These are phyloP conservation scores for Atalantia buxifolia DNA, from an alignment of 345 rosid species.

Conservation along the genomic window DNA sequence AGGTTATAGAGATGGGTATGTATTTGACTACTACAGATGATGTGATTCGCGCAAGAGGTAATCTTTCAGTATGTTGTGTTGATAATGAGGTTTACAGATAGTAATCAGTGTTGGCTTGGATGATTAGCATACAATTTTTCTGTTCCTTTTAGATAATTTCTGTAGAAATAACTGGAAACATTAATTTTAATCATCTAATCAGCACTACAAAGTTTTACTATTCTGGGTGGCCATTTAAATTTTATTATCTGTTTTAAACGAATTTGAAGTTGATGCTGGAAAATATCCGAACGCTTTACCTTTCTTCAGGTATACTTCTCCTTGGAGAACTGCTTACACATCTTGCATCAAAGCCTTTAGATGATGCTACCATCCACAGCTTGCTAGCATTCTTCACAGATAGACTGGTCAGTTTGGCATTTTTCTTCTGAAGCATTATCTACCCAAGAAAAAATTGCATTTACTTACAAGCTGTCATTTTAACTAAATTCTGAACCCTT, in stretches of 20 bases:
- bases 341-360: constrained; percentile 59
- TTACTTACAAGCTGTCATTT: not conserved
- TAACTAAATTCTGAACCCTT: not conserved
- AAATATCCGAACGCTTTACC: constrained; percentile 3
- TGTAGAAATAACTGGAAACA: not conserved
- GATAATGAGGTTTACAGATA: not conserved
- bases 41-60: constrained; percentile 76
- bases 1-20: constrained; percentile 87
- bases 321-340: constrained; percentile 61
- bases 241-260: not conserved
- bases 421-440: constrained; percentile 6
- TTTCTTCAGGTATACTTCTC: constrained; percentile 64
- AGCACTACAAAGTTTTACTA: not conserved
- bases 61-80: not conserved
- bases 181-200: not conserved
- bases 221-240: not conserved
- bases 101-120: not conserved
- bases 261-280: not conserved
- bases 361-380: constrained; percentile 48
- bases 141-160: not conserved
- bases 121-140: not conserved
- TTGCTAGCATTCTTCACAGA: constrained; percentile 64
- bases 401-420: constrained; percentile 64
- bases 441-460: not conserved
- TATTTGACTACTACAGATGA: constrained; percentile 75